Evolutionary conservation across 106 monocot species (phyloP).

Genomic region (Ottelia alismoides): DNA sequence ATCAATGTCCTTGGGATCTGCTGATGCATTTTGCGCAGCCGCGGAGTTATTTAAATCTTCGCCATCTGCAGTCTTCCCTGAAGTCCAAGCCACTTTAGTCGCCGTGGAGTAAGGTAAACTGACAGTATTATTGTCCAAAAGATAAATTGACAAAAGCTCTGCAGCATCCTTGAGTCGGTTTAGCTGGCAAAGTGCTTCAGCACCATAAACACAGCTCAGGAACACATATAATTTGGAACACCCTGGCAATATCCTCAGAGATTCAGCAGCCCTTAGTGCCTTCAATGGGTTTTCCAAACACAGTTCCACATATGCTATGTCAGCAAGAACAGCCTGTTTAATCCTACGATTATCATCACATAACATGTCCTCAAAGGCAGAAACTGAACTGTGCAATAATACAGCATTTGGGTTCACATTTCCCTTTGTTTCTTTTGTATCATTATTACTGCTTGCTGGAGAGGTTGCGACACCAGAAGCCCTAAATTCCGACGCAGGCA

Average conservation of each 20-base stretch:
- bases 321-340: slow-evolving; percentile 40
- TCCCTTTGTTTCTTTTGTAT: slow-evolving; percentile 27
- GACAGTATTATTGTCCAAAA: slow-evolving; percentile 16
- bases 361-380: slow-evolving; percentile 30
- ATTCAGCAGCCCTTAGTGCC: slow-evolving; percentile 33
- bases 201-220: slow-evolving; percentile 53
- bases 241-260: slow-evolving; percentile 32
- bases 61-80: slow-evolving; percentile 23
- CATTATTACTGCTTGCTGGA: slow-evolving; percentile 16
- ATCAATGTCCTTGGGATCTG: neutral
- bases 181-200: slow-evolving; percentile 67
- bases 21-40: neutral
- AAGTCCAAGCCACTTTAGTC: slow-evolving; percentile 28
- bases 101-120: slow-evolving; percentile 36
- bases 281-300: slow-evolving; percentile 37
- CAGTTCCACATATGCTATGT: slow-evolving; percentile 56
- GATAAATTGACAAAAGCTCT: slow-evolving; percentile 37
- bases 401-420: slow-evolving; percentile 6
- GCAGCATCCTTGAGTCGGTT: slow-evolving; percentile 53
- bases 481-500: slow-evolving; percentile 16
- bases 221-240: slow-evolving; percentile 53
- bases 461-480: slow-evolving; percentile 3
- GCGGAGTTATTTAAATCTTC: slow-evolving; percentile 19
- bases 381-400: slow-evolving; percentile 25
- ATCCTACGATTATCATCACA: slow-evolving; percentile 44